These are phyloP conservation scores for Puccinia polysora DNA, from an alignment of 1,284 basidiomycete species.

Conservation along the genomic window DNA sequence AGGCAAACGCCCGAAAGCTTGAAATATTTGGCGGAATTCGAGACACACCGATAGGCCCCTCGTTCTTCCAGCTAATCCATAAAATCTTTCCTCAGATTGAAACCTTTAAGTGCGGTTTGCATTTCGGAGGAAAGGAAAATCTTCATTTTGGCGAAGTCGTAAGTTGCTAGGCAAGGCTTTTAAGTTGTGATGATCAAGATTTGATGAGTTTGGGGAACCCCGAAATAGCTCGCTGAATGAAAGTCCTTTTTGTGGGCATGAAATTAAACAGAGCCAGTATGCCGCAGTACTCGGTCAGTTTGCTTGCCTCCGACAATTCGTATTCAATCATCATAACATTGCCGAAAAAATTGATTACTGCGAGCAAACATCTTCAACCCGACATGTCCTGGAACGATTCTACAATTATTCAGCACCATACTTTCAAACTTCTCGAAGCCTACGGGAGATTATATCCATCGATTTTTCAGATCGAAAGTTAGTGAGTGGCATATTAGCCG, in stretches of 20 bases:
- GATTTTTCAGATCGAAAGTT: constrained; percentile 27
- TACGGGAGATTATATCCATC: constrained; percentile 23
- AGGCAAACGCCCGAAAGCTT: background rate
- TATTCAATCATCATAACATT: constrained; percentile 26
- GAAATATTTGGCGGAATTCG: constrained; percentile 33
- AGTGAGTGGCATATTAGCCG: constrained; percentile 6
- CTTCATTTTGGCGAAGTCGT: constrained; percentile 1
- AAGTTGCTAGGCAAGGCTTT: constrained; percentile 5
- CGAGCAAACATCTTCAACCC: background rate
- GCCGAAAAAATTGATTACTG: background rate
- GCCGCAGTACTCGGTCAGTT: constrained; percentile 8
- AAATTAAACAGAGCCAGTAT: constrained; percentile 16
- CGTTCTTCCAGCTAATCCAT: constrained; percentile 1
- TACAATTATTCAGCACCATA: constrained; percentile 13
- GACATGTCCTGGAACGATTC: background rate
- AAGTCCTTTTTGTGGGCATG: constrained; percentile 9
- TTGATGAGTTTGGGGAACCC: background rate
- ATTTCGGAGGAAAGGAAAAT: constrained; percentile 12
- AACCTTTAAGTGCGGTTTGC: constrained; percentile 13
- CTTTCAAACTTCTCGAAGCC: background rate
- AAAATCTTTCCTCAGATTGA: constrained; percentile 17
- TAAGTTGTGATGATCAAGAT: background rate
- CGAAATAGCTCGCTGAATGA: background rate
- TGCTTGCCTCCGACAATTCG: constrained; percentile 6
- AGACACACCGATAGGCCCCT: background rate